Evolutionary conservation across 2,329 filamentous ascomycete genomes (phyloP).

Genomic region (Xylaria sp.): DNA sequence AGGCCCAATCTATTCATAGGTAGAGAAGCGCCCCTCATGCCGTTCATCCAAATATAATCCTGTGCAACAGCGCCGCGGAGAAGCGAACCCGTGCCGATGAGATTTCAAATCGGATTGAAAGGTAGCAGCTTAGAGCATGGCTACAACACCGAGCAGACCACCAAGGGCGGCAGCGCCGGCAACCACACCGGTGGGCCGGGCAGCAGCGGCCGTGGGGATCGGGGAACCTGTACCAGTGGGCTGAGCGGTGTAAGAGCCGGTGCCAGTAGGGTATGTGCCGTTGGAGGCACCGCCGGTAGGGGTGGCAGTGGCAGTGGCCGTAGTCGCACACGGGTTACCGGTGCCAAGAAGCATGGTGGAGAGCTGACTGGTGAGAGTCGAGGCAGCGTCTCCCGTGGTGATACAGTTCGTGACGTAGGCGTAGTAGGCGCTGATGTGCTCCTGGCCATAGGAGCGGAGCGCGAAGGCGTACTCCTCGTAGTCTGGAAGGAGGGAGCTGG

Average conservation of each 20-base stretch:
- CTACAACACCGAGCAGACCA: constrained; percentile 6
- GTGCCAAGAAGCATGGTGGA: constrained; percentile 3
- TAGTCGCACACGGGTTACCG: constrained; percentile 4
- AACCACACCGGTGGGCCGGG: constrained; percentile 6
- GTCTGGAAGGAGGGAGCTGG: constrained; percentile 1
- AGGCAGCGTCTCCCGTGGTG: constrained; percentile 18
- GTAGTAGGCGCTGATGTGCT: constrained; percentile 1
- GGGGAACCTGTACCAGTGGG: background rate
- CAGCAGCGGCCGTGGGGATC: constrained; percentile 9
- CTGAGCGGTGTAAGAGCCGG: background rate
- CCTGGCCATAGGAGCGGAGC: constrained; percentile 5
- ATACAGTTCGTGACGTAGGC: constrained; percentile 20
- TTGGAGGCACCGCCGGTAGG: background rate
- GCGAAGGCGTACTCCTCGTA: constrained; percentile 1
- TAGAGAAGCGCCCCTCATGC: too few species aligned
- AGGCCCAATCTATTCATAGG: too few species aligned
- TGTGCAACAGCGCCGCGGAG: background rate
- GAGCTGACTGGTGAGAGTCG: constrained; percentile 1
- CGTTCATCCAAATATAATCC: too few species aligned
- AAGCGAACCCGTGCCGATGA: background rate
- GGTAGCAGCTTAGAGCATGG: constrained; percentile 3
- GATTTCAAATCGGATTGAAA: background rate
- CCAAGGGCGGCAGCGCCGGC: constrained; percentile 2
- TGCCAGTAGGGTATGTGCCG: constrained; percentile 6
- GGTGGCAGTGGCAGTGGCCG: background rate